These are phyloP conservation scores for Endocalyx cinctus DNA, from an alignment of 2,329 filamentous ascomycete genomes.

Conservation along the genomic window DNA sequence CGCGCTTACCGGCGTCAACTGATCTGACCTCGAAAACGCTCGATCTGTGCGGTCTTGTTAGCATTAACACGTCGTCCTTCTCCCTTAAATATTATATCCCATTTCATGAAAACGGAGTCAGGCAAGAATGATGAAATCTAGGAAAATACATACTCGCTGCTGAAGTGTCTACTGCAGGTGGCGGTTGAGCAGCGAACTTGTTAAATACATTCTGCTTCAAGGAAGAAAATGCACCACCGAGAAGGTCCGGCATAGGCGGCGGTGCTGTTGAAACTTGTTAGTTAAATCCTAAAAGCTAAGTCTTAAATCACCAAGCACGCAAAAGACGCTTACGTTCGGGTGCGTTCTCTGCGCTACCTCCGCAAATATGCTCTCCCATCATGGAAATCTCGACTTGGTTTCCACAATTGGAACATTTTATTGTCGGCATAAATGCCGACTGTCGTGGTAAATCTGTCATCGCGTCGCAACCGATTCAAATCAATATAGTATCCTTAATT, in stretches of 20 bases:
- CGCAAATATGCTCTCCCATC: constrained; percentile 82
- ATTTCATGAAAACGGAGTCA: too few species aligned
- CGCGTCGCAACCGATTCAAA: constrained; percentile 12
- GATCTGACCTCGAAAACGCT: constrained; percentile 48
- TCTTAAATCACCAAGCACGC: background rate
- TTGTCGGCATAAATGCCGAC: constrained; percentile 70
- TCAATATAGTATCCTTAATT: constrained; percentile 10
- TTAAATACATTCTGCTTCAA: constrained; percentile 31
- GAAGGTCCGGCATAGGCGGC: constrained; percentile 24
- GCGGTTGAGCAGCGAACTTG: constrained; percentile 40
- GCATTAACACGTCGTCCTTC: too few species aligned
- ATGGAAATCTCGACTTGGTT: constrained; percentile 74
- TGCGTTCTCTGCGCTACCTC: constrained; percentile 34
- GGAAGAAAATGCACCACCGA: constrained; percentile 33
- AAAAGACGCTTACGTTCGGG: constrained; percentile 37
- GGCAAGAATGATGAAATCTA: too few species aligned
- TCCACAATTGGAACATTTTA: constrained; percentile 83
- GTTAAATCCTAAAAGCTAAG: background rate
- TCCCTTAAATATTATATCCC: too few species aligned
- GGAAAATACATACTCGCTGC: constrained; percentile 50
- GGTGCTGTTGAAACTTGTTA: constrained; percentile 11
- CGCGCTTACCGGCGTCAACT: constrained; percentile 61
- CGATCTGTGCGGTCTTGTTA: constrained; percentile 44
- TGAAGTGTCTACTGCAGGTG: constrained; percentile 51
- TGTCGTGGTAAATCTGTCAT: constrained; percentile 51